Evolutionary conservation across 1,284 basidiomycete genomes (phyloP).

Genomic region (Puccinia brachypodii): DNA sequence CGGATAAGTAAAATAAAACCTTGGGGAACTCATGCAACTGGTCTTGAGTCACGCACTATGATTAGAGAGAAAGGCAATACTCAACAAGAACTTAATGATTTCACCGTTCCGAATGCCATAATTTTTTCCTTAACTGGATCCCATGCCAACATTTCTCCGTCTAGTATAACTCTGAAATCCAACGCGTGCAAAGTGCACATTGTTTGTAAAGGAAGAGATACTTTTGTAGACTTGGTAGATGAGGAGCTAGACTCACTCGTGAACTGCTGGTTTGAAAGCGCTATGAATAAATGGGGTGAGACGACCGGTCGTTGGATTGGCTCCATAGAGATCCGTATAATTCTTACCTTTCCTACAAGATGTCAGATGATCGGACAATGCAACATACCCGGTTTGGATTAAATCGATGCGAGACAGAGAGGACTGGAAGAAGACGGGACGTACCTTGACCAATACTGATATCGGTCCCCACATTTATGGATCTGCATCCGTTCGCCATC

Average conservation of each 20-base stretch:
- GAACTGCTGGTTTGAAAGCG: slow-evolving; percentile 71
- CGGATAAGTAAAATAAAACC: neutral
- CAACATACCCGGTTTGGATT: neutral
- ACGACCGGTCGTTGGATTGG: slow-evolving; percentile 67
- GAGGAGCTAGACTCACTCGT: slow-evolving; percentile 65
- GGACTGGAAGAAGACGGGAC: slow-evolving; percentile 36
- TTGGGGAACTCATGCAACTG: neutral
- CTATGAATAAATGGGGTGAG: slow-evolving; percentile 77
- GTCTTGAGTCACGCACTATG: too few species aligned
- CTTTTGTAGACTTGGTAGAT: slow-evolving; percentile 41
- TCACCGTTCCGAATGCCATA: slow-evolving; percentile 84
- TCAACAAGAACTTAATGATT: slow-evolving; percentile 78
- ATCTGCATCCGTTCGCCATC: slow-evolving; percentile 93
- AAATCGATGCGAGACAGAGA: slow-evolving; percentile 11
- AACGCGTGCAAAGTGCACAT: slow-evolving; percentile 18
- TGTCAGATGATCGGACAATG: slow-evolving; percentile 18
- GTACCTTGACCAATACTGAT: slow-evolving; percentile 84
- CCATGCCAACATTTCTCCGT: slow-evolving; percentile 97
- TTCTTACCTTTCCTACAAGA: slow-evolving; percentile 78
- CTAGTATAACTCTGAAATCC: slow-evolving; percentile 72
- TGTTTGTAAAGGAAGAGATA: neutral
- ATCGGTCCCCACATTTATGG: slow-evolving; percentile 82
- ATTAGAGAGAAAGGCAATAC: neutral
- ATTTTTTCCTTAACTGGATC: slow-evolving; percentile 81
- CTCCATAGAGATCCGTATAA: slow-evolving; percentile 88